Evolutionary conservation across 768 basidiomycete genomes (phyloP), one percentile per base, ranked within the genome.

Genomic region (Phlebiopsis flavidoalba): DNA sequence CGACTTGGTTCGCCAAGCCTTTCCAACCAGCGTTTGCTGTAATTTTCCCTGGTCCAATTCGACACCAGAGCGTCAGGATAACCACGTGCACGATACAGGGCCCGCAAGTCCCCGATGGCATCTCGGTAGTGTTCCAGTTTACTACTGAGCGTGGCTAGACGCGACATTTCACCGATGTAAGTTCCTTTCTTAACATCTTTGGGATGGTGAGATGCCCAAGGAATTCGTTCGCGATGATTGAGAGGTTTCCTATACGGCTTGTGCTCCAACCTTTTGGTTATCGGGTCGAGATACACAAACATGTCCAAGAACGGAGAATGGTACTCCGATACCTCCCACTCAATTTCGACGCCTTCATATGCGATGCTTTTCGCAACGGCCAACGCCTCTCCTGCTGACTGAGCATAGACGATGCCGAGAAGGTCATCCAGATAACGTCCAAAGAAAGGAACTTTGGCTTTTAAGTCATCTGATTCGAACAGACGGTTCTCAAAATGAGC

Each of bases 1-100:
- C 21, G 10, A n/a, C 52, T 33, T 50, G 21, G 22, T 35, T 54
- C 65, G 35, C 55, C 45, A 11, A 72, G 58, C 12, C 71, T 70
- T 69, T 36, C 71, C 52, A n/a, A n/a, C 74, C 73, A 75, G 17
- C 70, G 66, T 60, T 72, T 63, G 50, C 35, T 33, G 15, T 69
- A 60, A 58, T 73, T 60, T 50, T 62, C 58, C 60, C 58, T 65
- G 49, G 45, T n/a, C 73, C 73, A 75, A 5, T 47, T 52, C 3
- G n/a, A 52, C n/a, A 74, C 65, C 11, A 69, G 49, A 10, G 66
- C 60, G 11, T 43, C 12, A 21, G 73, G 75, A 51, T 75, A 74
- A 45, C 74, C 74, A 17, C 72, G 66, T 57, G 52, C n/a, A 37
- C 49, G n/a, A 57, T 75, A 75, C 4, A 76, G 66, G 19, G 57